Evolutionary conservation across 305 asterid species (phyloP).

Genomic region (Fraxinus latifolia): DNA sequence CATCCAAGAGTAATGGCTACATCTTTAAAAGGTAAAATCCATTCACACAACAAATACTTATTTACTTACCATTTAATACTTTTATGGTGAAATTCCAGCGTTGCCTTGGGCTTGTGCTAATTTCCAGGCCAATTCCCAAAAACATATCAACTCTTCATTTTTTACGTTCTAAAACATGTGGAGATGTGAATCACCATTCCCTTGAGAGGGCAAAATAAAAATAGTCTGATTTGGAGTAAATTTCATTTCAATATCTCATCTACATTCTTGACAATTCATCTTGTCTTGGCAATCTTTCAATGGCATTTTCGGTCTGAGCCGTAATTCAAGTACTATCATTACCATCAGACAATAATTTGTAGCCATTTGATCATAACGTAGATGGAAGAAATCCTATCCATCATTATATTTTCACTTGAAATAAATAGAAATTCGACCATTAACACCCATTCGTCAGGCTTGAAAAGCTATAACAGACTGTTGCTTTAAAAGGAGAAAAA

Average conservation of each 20-base stretch:
- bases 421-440: background rate
- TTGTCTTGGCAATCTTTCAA: background rate
- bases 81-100: background rate
- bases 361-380: background rate
- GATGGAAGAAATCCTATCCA: background rate
- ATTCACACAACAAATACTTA: background rate
- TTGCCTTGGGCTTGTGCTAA: background rate
- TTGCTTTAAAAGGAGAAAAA: background rate
- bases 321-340: background rate
- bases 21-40: background rate
- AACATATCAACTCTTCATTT: background rate
- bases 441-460: background rate
- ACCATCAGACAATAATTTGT: background rate
- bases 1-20: background rate
- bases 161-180: background rate
- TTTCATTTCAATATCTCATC: background rate
- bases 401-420: background rate
- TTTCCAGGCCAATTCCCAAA: background rate
- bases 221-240: background rate
- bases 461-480: background rate
- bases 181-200: background rate
- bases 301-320: background rate
- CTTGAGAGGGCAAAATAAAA: background rate
- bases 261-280: background rate
- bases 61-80: background rate